These are phyloP conservation scores for Aspergillus cavernicola DNA, from an alignment of 495 filamentous ascomycete genomes.

Conservation along the genomic window DNA sequence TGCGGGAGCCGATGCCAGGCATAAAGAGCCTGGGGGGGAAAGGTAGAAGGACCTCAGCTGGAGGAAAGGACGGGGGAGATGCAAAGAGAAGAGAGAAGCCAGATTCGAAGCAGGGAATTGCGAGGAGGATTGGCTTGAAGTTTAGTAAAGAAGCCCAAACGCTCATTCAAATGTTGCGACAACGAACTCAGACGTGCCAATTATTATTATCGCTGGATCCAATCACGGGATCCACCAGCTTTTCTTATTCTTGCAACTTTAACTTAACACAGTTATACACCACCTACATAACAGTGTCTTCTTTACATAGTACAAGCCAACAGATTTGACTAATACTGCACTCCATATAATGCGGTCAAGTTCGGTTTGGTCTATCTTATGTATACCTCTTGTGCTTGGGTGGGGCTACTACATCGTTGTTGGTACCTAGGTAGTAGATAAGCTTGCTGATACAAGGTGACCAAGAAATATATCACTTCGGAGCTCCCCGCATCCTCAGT, in stretches of 20 bases:
- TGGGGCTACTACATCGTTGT: slow-evolving; percentile 2
- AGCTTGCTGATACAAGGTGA: background rate
- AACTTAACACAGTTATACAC: too few species aligned
- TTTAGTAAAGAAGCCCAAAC: too few species aligned
- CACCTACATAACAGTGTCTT: too few species aligned
- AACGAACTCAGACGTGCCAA: slow-evolving; percentile 1
- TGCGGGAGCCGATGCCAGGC: slow-evolving; percentile 30
- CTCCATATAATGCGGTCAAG: too few species aligned
- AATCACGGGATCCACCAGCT: slow-evolving; percentile 14
- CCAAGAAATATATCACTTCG: background rate
- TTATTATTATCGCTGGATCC: background rate
- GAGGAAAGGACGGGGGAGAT: background rate
- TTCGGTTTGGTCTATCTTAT: too few species aligned
- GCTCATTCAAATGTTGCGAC: background rate
- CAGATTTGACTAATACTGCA: too few species aligned
- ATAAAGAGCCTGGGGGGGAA: slow-evolving; percentile 20
- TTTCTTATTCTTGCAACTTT: background rate
- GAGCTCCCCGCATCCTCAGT: background rate
- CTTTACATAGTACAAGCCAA: too few species aligned
- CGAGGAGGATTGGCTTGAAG: background rate
- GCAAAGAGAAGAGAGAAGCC: background rate
- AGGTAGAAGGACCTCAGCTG: background rate
- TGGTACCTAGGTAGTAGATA: too few species aligned
- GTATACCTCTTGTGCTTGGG: too few species aligned
- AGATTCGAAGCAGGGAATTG: background rate